A percentile compares a stretch with the other conserved stretches of the same genome.
Evolutionary conservation across 331 rosid species (phyloP).

Genomic region (Acacia pycnantha): DNA sequence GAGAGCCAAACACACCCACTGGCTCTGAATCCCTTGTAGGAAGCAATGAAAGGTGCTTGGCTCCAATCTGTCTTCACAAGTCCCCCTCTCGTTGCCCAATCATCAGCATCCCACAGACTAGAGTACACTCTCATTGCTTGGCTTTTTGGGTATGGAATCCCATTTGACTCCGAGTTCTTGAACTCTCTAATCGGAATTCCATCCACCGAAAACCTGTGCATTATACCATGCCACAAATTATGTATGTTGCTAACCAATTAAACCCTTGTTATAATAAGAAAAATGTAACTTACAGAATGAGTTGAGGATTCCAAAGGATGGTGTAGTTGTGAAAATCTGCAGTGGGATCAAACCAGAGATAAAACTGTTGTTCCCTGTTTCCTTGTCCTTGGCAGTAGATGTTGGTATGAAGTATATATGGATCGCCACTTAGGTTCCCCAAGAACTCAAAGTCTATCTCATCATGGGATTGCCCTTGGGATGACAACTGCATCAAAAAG

Average conservation of each 20-base stretch:
- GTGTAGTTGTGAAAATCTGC: background rate
- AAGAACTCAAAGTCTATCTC: conserved; percentile 11
- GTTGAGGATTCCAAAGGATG: background rate
- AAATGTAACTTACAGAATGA: background rate
- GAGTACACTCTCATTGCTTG: conserved; percentile 63
- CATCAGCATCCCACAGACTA: conserved; percentile 57
- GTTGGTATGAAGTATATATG: conserved; percentile 6
- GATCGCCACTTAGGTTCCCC: conserved; percentile 14
- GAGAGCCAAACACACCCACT: conserved; percentile 34
- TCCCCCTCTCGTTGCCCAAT: conserved; percentile 71
- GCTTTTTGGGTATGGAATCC: conserved; percentile 53
- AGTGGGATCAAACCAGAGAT: background rate
- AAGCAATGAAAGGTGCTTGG: conserved; percentile 55
- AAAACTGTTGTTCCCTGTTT: background rate
- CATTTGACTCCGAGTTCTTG: conserved; percentile 53
- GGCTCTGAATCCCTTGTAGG: conserved; percentile 50
- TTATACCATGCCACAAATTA: background rate
- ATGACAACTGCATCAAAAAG: background rate
- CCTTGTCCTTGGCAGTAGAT: conserved; percentile 7
- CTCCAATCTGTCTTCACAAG: conserved; percentile 61
- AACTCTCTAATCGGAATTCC: conserved; percentile 62
- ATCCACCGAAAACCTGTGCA: conserved; percentile 57
- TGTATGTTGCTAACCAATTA: background rate
- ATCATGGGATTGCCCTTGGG: conserved; percentile 8
- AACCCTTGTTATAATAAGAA: background rate